phyloP scores from a whole-genome alignment of 75 land plant genomes.

The Picea glauca region DNA sequence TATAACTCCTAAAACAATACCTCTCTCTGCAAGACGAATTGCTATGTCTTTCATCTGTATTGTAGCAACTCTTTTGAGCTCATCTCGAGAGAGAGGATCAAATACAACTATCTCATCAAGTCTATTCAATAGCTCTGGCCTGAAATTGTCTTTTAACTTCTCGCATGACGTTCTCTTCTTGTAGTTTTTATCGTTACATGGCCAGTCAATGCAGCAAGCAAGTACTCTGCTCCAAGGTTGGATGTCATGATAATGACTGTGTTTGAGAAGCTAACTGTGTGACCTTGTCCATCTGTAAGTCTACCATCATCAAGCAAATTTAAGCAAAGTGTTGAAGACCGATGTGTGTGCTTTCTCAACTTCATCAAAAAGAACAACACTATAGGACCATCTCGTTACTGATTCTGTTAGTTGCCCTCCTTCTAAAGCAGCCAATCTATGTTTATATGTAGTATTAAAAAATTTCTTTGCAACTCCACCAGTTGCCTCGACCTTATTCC shows the following conservation, averaged over 20 bases:
- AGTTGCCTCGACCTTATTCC: too few relatives aligned
- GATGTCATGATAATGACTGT: too few relatives aligned
- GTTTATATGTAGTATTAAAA: too few relatives aligned
- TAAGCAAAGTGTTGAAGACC: constrained; percentile 83
- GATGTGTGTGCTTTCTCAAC: constrained; percentile 90
- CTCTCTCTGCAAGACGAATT: constrained; percentile 13
- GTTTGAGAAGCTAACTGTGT: too few relatives aligned
- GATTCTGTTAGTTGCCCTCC: constrained; percentile 94
- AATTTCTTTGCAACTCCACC: too few relatives aligned
- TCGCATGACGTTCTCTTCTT: constrained; percentile 66
- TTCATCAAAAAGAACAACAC: constrained; percentile 93
- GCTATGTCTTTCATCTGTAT: constrained; percentile 95
- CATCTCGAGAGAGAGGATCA: too few relatives aligned
- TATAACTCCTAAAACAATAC: too few relatives aligned
- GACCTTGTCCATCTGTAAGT: too few relatives aligned
- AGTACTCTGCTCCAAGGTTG: too few relatives aligned
- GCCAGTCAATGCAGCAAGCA: too few relatives aligned
- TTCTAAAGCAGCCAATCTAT: constrained; percentile 19
- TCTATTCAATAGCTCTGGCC: constrained; percentile 55
- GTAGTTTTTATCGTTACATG: constrained; percentile 51
- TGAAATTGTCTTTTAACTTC: constrained; percentile 84
- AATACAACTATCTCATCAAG: too few relatives aligned
- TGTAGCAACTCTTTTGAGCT: constrained; percentile 21
- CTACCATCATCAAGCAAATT: too few relatives aligned
- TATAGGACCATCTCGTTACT: constrained; percentile 88